A percentile compares a stretch with the other conserved stretches of the same genome.
Evolutionary conservation across 176 grass and related monocot genomes (phyloP).

Genomic region (Bonia amplexicaulis): DNA sequence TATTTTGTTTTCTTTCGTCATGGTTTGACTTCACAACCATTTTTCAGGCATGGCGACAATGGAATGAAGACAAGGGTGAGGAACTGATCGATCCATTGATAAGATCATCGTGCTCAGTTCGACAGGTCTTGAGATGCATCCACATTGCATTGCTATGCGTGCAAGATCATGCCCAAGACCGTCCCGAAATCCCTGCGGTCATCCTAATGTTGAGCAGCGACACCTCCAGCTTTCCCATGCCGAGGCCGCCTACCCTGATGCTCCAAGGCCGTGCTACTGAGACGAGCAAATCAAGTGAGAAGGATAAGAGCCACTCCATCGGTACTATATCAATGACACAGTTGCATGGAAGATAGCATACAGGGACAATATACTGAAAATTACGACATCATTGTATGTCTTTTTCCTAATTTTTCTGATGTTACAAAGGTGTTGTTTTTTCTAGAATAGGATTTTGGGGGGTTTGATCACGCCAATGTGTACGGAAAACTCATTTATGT

Average conservation of each 20-base stretch:
- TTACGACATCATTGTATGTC: neutral
- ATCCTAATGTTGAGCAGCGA: constrained; percentile 60
- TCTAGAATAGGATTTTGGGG: constrained; percentile 6
- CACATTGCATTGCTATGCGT: constrained; percentile 66
- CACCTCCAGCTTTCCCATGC: constrained; percentile 33
- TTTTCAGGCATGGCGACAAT: constrained; percentile 72
- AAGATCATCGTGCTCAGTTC: constrained; percentile 24
- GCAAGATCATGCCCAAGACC: constrained; percentile 69
- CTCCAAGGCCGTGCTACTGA: constrained; percentile 9
- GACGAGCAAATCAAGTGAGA: constrained; percentile 42
- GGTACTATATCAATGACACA: constrained; percentile 48
- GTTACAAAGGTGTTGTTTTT: neutral
- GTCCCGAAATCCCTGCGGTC: constrained; percentile 55
- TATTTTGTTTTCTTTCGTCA: neutral
- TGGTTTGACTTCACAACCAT: neutral
- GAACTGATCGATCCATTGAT: constrained; percentile 71
- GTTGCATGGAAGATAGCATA: constrained; percentile 53
- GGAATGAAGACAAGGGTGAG: constrained; percentile 65
- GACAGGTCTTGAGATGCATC: constrained; percentile 54
- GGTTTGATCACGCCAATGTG: neutral
- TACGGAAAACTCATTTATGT: neutral
- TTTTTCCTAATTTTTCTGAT: neutral
- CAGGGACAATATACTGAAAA: constrained; percentile 1
- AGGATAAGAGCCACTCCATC: constrained; percentile 34
- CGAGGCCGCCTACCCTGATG: constrained; percentile 62